Conservation (phyloP, 257 asterid species). For the Sherardia arvensis region DNA sequence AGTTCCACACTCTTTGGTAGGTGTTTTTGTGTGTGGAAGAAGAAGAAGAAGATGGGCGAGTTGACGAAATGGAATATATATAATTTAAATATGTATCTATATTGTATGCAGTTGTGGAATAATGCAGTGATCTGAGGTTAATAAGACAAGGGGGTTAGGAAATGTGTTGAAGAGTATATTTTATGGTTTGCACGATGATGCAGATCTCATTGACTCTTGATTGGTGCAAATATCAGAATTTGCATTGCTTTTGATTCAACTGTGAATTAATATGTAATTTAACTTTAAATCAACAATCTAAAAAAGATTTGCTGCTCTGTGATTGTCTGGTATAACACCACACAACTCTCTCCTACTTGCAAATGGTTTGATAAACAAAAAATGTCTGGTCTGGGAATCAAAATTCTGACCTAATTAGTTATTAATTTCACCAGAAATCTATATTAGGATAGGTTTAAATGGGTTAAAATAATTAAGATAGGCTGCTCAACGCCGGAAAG, state of each 20-base stretch:
- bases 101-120: no score
- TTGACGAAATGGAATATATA: neutral
- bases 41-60: neutral
- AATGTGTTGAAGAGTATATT: neutral
- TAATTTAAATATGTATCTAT: no score
- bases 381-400: no score
- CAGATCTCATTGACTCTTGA: neutral
- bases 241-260: no score
- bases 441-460: no score
- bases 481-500: no score
- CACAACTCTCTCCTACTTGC: neutral
- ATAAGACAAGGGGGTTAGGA: neutral
- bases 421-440: neutral
- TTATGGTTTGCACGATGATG: conserved; percentile 8
- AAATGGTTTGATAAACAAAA: neutral
- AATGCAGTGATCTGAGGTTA: neutral
- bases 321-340: neutral
- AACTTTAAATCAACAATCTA: neutral
- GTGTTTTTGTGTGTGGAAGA: neutral
- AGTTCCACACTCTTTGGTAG: neutral
- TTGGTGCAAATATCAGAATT: neutral
- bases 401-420: neutral
- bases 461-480: no score
- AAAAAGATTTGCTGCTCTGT: neutral
- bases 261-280: no score